phyloP scores from a whole-genome alignment of 768 basidiomycete genomes.

The Auricularia sp. region DNA sequence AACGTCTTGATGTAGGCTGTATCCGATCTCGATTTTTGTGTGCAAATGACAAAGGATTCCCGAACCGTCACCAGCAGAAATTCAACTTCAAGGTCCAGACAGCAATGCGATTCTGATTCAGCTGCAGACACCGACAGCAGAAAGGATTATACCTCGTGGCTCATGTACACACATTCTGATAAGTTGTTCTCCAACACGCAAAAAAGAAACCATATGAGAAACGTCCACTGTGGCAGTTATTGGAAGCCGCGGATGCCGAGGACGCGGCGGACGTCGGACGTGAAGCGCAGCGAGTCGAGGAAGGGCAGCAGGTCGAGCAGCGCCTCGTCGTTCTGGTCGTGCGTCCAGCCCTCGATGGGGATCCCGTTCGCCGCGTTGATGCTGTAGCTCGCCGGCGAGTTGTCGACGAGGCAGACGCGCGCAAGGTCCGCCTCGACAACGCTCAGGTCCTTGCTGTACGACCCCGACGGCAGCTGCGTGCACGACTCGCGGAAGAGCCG shows the following conservation, averaged over 20 bases:
- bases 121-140: too few relatives aligned
- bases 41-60: too few relatives aligned
- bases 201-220: too few relatives aligned
- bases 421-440: slow-evolving; percentile 83
- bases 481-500: slow-evolving; percentile 96
- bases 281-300: slow-evolving; percentile 91
- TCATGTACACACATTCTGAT: too few relatives aligned
- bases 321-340: slow-evolving; percentile 94
- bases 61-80: too few relatives aligned
- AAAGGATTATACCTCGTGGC: too few relatives aligned
- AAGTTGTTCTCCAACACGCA: too few relatives aligned
- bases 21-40: too few relatives aligned
- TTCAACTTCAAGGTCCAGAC: too few relatives aligned
- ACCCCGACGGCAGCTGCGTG: slow-evolving; percentile 82
- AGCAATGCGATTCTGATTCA: too few relatives aligned
- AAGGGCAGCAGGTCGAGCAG: slow-evolving; percentile 91
- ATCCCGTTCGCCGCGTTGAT: slow-evolving; percentile 93
- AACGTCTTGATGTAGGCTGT: too few relatives aligned
- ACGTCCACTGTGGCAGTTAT: slow-evolving; percentile 9
- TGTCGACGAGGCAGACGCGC: slow-evolving; percentile 92
- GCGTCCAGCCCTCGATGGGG: slow-evolving; percentile 98
- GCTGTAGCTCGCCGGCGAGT: slow-evolving; percentile 86
- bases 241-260: slow-evolving; percentile 61
- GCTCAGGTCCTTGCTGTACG: slow-evolving; percentile 88
- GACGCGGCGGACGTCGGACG: slow-evolving; percentile 86